Percentiles rank a stretch among this genome's conserved stretches.
Conservation (phyloP, 2,329 filamentous ascomycete species). For the Geosmithia putterillii region DNA sequence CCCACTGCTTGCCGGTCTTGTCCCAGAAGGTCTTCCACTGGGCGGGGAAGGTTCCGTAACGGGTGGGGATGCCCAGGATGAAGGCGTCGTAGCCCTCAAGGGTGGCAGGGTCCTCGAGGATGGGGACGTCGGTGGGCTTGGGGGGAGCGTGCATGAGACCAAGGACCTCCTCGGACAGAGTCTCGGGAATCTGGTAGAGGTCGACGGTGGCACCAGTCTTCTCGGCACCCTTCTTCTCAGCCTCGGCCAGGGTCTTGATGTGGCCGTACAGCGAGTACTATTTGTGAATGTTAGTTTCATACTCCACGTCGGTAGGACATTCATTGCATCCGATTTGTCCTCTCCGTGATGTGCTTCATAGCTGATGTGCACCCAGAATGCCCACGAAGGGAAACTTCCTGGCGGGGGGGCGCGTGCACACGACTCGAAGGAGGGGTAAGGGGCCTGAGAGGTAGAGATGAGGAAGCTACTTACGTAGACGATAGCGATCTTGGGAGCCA, state of each 20-base stretch:
- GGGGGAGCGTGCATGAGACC: constrained; percentile 81
- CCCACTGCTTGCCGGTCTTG: constrained; percentile 77
- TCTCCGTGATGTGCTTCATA: too few relatives aligned
- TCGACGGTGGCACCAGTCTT: constrained; percentile 72
- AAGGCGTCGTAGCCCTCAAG: constrained; percentile 76
- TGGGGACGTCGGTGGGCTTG: constrained; percentile 55
- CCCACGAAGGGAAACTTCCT: too few relatives aligned
- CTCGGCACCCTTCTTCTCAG: constrained; percentile 83
- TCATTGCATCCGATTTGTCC: not conserved
- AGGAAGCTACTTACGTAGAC: constrained; percentile 55
- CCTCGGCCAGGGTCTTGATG: constrained; percentile 70
- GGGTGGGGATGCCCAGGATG: constrained; percentile 88
- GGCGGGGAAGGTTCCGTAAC: constrained; percentile 92
- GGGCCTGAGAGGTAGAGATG: not conserved
- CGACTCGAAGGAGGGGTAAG: not conserved
- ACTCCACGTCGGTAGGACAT: not conserved
- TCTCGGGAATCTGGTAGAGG: constrained; percentile 82
- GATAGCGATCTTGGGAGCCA: constrained; percentile 89
- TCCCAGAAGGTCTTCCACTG: constrained; percentile 96
- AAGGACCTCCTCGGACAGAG: constrained; percentile 72
- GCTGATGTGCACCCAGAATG: too few relatives aligned
- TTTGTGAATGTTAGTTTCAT: not conserved
- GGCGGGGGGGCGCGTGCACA: too few relatives aligned
- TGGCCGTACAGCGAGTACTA: constrained; percentile 95
- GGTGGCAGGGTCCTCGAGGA: constrained; percentile 41